Base-by-base conservation (phyloP, 164 flowering plant genomes). In the Nymphaea colorata region DNA sequence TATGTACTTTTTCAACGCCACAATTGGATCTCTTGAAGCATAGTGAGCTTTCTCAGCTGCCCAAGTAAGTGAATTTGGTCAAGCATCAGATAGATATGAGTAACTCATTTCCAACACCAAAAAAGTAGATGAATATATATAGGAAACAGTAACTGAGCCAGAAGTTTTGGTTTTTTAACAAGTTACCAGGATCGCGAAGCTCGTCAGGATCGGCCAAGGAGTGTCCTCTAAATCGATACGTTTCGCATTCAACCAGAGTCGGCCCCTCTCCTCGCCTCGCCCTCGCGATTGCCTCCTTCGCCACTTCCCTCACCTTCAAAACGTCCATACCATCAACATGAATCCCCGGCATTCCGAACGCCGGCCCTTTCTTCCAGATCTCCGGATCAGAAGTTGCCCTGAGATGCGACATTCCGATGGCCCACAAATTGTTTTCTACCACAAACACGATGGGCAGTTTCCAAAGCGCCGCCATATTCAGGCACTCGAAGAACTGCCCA, bases 251-350 rank as follows among this genome's bases (percentile, higher is more conserved):
- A 47, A 93, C 86, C 83, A 93, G 76, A 6, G 94, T 86, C 1
- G 98, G 98, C 4, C 98, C 98, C 67, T 89, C 98, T 15, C 98
- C 97, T 73, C 96, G 90, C 71, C 98, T 83, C 4, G 98, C 97
- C 77, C 97, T 79, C 8, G 45, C 83, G 70, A 93, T 72, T 25
- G 98, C 97, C 75, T 87, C 96, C 78, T 81, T 85, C 15, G 98
- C 98, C 12, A 90, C 98, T 70, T 90, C 97, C 63, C 97, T 86
- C 68, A 93, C 98, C 88, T 93, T 93, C 86, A 93, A 79, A 59
- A 93, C 98, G 83, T 93, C 97, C 98, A 93, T 93, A 17, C 97
- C 98, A 74, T 90, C 98, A 18, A 93, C 98, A 80, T 89, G 97
- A 41, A 87, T 80, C 8, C 98, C 98, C 4, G 98, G 96, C 96